Evolutionary conservation across 2,329 filamentous ascomycete species (phyloP), one percentile per base, ranked within the genome.

Genomic region (Pestalotiopsis sp.): DNA sequence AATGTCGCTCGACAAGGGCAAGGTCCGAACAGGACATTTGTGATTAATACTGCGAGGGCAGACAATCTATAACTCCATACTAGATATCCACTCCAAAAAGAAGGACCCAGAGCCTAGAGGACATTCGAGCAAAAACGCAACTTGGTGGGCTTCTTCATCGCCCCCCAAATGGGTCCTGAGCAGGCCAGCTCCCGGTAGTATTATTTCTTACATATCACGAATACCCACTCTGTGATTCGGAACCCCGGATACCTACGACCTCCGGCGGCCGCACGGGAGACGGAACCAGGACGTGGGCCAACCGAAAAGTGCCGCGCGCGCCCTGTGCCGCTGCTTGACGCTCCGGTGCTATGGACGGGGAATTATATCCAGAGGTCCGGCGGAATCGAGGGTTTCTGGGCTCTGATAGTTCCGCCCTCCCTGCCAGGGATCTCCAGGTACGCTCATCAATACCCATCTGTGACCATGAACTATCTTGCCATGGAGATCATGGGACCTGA

Each of bases 301-400:
- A 36, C 31, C 31, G 31, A 23, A 56, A 17, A 56, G 49, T 23
- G 31, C 31, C 23, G 60, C 27, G 31, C 62, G 2, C 45, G 2
- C 36, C 14, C 17, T 56, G 62, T 27, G 61, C 61, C 62, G 63
- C 63, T 36, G 39, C 56, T 60, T 31, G 41, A 64, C 62, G 49
- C 12, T 64, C 12, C 27, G n/a, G 7, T 9, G 31, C 63, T 20
- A 76, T 76, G 74, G 68, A 74, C 64, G 68, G 67, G 71, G 71
- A 71, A 69, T 77, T 78, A 74, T 76, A 79, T 73, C 77, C 77
- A 57, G 79, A 80, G 65, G 73, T 73, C 70, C 76, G 74, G 63
- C 79, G 78, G 62, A 87, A 87, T 70, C 83, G 85, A 68, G 85
- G 85, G 56, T 87, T 85, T 70, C 77, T 87, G 60, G 85, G 85